phyloP scores from a whole-genome alignment of 148 eudicot species.

The Cornus suecica region DNA sequence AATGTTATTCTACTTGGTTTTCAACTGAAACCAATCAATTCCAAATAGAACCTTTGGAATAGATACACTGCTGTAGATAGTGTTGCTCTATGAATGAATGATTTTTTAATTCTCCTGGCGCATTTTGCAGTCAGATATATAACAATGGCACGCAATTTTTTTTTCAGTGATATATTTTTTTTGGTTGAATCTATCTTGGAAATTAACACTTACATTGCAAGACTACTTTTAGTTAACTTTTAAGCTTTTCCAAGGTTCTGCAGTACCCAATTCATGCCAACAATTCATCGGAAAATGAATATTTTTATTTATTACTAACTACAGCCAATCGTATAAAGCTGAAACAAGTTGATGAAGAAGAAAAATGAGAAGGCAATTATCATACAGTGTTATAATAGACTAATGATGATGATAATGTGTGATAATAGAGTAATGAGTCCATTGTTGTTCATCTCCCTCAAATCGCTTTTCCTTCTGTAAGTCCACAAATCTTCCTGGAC shows the following conservation, averaged over 20 bases:
- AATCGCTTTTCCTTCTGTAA: slow-evolving; percentile 1
- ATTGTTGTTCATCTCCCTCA: background rate
- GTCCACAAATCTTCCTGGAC: too few relatives aligned
- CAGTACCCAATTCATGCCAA: background rate
- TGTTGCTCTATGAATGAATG: too few relatives aligned
- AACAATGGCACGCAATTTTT: too few relatives aligned
- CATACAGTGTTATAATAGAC: background rate
- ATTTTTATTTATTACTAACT: too few relatives aligned
- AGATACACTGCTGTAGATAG: too few relatives aligned
- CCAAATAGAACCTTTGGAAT: too few relatives aligned
- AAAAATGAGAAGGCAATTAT: background rate
- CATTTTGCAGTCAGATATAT: too few relatives aligned
- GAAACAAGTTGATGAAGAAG: background rate
- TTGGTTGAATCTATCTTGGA: background rate
- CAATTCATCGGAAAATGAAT: too few relatives aligned
- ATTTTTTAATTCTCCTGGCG: too few relatives aligned
- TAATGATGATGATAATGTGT: slow-evolving; percentile 9
- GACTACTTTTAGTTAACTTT: background rate
- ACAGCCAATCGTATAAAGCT: background rate
- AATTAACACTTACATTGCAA: background rate
- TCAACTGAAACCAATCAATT: too few relatives aligned
- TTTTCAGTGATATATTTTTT: too few relatives aligned
- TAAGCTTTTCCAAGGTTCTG: background rate
- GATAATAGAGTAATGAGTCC: background rate
- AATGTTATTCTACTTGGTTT: too few relatives aligned